These are phyloP conservation scores for Geum urbanum DNA, from an alignment of 306 rosid species.

Conservation along the genomic window DNA sequence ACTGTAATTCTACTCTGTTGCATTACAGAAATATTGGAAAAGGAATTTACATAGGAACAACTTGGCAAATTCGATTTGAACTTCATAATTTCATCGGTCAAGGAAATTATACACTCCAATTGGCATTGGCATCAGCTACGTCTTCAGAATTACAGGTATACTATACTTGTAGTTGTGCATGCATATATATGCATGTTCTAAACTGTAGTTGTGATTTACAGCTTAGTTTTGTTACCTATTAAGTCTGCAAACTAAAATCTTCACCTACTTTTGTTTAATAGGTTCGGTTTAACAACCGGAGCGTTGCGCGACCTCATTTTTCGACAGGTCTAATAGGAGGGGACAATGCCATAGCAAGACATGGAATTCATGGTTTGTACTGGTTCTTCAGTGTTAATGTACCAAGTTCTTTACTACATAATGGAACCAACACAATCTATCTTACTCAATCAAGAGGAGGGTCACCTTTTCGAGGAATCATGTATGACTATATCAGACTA, in stretches of 20 bases:
- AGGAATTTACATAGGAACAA: constrained; percentile 37
- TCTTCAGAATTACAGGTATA: constrained; percentile 53
- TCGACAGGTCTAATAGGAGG: constrained; percentile 44
- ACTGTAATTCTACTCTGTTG: neutral
- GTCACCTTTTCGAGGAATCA: constrained; percentile 41
- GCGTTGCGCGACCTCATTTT: constrained; percentile 1
- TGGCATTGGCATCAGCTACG: constrained; percentile 63
- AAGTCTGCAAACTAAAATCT: neutral
- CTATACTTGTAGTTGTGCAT: too few species aligned
- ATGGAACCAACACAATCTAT: constrained; percentile 54
- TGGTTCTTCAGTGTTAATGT: constrained; percentile 36
- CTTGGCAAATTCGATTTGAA: constrained; percentile 60
- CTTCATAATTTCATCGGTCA: constrained; percentile 13
- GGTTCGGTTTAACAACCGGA: constrained; percentile 54
- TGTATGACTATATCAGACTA: constrained; percentile 87
- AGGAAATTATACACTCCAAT: constrained; percentile 59
- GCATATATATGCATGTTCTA: too few species aligned
- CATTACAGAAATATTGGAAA: constrained; percentile 32
- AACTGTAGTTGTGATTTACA: too few species aligned
- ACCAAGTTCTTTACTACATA: constrained; percentile 20
- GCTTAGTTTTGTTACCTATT: neutral
- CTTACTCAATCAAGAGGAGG: constrained; percentile 44
- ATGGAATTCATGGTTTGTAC: constrained; percentile 72
- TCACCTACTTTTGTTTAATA: constrained; percentile 16
- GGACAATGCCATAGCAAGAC: constrained; percentile 79